Evolutionary conservation across 2,329 filamentous ascomycete species (phyloP).

Genomic region (Fusarium papillatum): DNA sequence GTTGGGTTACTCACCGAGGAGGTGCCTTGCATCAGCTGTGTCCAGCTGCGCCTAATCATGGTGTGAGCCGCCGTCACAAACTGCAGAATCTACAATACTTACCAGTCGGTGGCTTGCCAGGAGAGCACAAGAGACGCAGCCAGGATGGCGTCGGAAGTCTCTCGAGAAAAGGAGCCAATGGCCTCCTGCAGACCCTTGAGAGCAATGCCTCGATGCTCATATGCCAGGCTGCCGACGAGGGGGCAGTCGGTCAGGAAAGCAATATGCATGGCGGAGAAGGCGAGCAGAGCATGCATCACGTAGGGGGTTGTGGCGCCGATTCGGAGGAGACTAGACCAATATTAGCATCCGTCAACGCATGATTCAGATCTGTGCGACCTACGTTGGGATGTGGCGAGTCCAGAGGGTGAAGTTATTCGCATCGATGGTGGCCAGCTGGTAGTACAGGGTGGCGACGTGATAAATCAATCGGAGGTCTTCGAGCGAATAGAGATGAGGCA

Average conservation of each 20-base stretch:
- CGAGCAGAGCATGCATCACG: constrained; percentile 94
- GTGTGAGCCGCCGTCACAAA: constrained; percentile 33
- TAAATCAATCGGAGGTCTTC: constrained; percentile 91
- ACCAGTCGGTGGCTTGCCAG: constrained; percentile 98
- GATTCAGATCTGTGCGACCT: constrained; percentile 55
- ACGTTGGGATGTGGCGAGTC: constrained; percentile 95
- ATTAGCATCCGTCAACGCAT: constrained; percentile 25
- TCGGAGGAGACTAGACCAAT: constrained; percentile 65
- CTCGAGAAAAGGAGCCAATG: constrained; percentile 85
- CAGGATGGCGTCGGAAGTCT: constrained; percentile 91
- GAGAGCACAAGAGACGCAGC: constrained; percentile 93
- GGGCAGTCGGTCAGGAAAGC: constrained; percentile 90
- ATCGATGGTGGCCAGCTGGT: constrained; percentile 82
- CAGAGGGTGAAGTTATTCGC: constrained; percentile 91
- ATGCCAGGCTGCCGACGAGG: constrained; percentile 88
- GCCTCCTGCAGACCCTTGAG: constrained; percentile 91
- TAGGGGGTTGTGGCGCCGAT: constrained; percentile 87
- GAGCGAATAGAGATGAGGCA: constrained; percentile 79
- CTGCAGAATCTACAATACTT: constrained; percentile 52
- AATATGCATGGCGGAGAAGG: constrained; percentile 95
- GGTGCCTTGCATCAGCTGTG: constrained; percentile 91
- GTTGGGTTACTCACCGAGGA: constrained; percentile 76
- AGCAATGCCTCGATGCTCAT: constrained; percentile 88
- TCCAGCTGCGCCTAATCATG: constrained; percentile 86
- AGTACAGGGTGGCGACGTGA: constrained; percentile 88